Conservation (phyloP, 805 yeast genomes). For the Saturnispora hagleri region DNA sequence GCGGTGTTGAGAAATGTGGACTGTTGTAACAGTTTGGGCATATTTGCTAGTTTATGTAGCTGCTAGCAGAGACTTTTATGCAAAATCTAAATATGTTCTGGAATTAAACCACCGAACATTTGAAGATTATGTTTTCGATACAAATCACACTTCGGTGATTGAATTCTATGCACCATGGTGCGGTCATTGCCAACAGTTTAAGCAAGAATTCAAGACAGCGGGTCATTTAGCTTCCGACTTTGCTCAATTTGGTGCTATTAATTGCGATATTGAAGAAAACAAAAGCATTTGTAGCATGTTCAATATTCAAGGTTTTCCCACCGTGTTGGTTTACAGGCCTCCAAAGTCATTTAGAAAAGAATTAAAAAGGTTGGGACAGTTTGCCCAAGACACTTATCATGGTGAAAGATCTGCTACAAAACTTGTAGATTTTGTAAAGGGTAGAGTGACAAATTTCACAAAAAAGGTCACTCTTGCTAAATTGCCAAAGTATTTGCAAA, state of each 20-base stretch:
- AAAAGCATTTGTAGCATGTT: constrained; percentile 59
- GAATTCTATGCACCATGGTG: constrained; percentile 98
- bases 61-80: constrained; percentile 15
- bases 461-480: constrained; percentile 35
- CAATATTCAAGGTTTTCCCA: constrained; percentile 73
- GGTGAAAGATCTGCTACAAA: constrained; percentile 54
- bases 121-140: constrained; percentile 50
- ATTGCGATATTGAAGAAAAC: constrained; percentile 69
- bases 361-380: constrained; percentile 6
- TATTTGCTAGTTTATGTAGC: neutral
- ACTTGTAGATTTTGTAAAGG: constrained; percentile 43
- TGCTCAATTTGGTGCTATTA: constrained; percentile 68
- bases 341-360: constrained; percentile 39
- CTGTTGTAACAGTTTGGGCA: neutral
- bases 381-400: constrained; percentile 38
- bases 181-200: constrained; percentile 77
- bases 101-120: constrained; percentile 36
- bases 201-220: constrained; percentile 53
- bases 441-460: constrained; percentile 59
- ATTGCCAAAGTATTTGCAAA: constrained; percentile 18
- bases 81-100: constrained; percentile 18
- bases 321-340: constrained; percentile 74
- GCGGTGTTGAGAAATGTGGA: neutral
- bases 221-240: constrained; percentile 50
- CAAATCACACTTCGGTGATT: constrained; percentile 74